phyloP scores from a whole-genome alignment of 2,329 filamentous ascomycete species.

The Alternaria solani region DNA sequence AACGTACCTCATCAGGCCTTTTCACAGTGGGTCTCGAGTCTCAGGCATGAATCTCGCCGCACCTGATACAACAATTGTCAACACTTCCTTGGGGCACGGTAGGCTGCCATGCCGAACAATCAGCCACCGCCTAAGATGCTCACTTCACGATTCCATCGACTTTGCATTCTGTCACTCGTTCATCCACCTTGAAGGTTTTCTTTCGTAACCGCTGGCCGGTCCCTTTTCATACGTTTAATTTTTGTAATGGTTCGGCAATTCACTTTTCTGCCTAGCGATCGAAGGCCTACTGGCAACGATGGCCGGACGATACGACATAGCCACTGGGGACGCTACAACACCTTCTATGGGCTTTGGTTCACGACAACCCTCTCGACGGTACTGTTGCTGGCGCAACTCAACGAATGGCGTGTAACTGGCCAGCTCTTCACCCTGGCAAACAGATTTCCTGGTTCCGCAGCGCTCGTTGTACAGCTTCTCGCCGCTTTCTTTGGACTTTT shows the following conservation, averaged over 20 bases:
- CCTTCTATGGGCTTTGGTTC: slow-evolving; percentile 37
- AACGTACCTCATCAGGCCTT: slow-evolving; percentile 2
- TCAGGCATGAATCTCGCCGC: slow-evolving; percentile 19
- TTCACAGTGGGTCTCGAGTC: slow-evolving; percentile 10
- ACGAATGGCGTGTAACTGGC: slow-evolving; percentile 34
- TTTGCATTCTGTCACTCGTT: slow-evolving; percentile 7
- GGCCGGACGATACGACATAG: slow-evolving; percentile 25
- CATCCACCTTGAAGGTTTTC: slow-evolving; percentile 5
- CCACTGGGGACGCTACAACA: slow-evolving; percentile 38
- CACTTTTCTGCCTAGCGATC: slow-evolving; percentile 26
- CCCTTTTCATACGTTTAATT: slow-evolving; percentile 14
- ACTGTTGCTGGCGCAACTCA: slow-evolving; percentile 9
- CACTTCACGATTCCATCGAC: background rate
- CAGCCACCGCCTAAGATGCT: background rate
- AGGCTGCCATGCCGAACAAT: slow-evolving; percentile 11
- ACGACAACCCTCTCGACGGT: slow-evolving; percentile 28
- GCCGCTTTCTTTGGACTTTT: slow-evolving; percentile 40
- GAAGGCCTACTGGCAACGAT: slow-evolving; percentile 21
- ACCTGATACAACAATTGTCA: slow-evolving; percentile 25
- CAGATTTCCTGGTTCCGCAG: slow-evolving; percentile 33
- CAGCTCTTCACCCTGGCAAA: slow-evolving; percentile 28
- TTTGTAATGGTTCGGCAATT: slow-evolving; percentile 31
- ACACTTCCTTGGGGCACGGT: slow-evolving; percentile 15
- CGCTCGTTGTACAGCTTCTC: slow-evolving; percentile 35
- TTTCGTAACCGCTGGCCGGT: slow-evolving; percentile 27